Evolutionary conservation across 2,329 filamentous ascomycete genomes (phyloP), one percentile per base, ranked within the genome.

Genomic region (Fusarium chuoi): DNA sequence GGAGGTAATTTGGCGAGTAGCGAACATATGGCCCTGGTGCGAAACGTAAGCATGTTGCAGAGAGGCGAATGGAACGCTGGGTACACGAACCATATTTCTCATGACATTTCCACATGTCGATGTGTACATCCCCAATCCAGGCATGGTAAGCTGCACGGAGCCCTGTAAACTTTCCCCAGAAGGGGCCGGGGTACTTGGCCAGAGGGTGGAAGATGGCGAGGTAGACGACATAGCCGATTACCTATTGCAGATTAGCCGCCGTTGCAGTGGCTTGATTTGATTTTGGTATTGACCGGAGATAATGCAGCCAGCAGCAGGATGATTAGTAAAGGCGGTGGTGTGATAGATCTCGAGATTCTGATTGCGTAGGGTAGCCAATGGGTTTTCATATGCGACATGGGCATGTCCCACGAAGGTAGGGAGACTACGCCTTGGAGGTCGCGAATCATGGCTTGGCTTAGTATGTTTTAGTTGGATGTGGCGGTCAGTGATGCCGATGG

Each of bases 71-170:
- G 51, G 6, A 18, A 35, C 35, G 15, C 48, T 55, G 48, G 38
- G 45, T 35, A 55, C n/a, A 33, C 39, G 71, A 61, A 66, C 83
- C 83, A 57, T 81, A 79, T 68, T 79, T 81, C 26, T 78, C 61
- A 71, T 85, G 83, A 61, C 76, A 80, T 26, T 71, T 55, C 24
- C 70, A 78, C n/a, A 83, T 79, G 10, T 83, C 79, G 3, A 81
- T 18, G 49, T 84, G 82, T 17, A 80, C 73, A 39, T 83, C 81
- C 0, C 80, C 81, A 54, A 77, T 81, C 75, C 78, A 83, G 2
- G 81, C 80, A 63, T 83, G 77, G 46, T 82, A 82, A 9, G 79
- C 76, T 22, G 72, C 65, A 67, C 81, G 78, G 28, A 73, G 65
- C 52, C 80, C 78, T 28, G 79, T 80, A n/a, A 82, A 62, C 60